Base-by-base conservation (phyloP, 2,329 filamentous ascomycete genomes). In the Salinomyces thailandicus region DNA sequence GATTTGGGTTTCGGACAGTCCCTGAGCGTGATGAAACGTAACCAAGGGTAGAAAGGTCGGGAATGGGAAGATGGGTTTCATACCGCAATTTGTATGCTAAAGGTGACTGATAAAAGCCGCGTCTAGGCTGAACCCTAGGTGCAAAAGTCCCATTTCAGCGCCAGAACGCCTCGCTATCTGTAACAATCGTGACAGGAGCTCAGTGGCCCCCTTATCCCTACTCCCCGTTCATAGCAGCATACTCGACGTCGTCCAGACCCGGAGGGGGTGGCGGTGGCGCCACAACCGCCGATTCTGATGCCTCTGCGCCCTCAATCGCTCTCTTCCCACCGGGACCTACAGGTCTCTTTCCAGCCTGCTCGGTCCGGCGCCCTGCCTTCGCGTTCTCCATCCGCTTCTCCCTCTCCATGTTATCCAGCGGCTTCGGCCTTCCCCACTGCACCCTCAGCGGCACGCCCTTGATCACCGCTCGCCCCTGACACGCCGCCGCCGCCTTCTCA, bases 401-500 rank as follows among this genome's bases (percentile, higher is more conserved):
- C 43, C 81, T 80, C 45, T 93, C 84, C 77, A 96, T 82, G 16
- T 77, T 93, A 38, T 94, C 91, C 38, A 98, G 71, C 1, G 89
- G 81, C 65, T 86, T 91, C 12, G 93, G 89, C 56, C 83, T 81
- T 12, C 87, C 89, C 91, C 91, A 98, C 45, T 86, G 79, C 13
- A 98, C 78, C 19, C 89, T 72, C 42, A 98, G 62, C 0, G 91
- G 91, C 51, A 89, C 95, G 3, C 91, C 91, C 22, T 86, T 79
- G 51, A 98, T 84, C 5, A 96, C 76, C 0, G 86, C 85, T 43
- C 81, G 82, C 5, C 93, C 91, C 59, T 94, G 81, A 49, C 85
- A 89, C 14, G 83, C 76, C 20, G 77, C 76, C 0, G 91, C 85
- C 0, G 93, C 93, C 40, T 73, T 78, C 62, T 98, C 91, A 0